These are phyloP conservation scores for Gastrolobium villosum DNA, from an alignment of 306 rosid species.

Conservation along the genomic window DNA sequence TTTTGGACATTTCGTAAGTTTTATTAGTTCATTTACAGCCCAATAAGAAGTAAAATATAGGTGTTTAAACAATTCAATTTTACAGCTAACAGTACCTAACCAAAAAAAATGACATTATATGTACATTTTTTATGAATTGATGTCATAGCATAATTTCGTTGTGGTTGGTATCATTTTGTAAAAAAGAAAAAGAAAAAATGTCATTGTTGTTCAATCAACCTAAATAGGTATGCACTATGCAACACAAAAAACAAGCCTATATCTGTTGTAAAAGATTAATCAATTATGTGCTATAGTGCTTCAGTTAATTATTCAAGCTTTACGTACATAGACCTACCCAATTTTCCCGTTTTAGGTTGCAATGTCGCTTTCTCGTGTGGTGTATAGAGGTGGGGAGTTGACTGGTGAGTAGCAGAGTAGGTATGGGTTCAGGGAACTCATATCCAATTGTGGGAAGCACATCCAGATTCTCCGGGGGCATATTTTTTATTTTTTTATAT, in stretches of 20 bases:
- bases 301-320: not conserved
- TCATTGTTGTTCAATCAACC: not conserved
- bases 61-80: no score
- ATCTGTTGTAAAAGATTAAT: not conserved
- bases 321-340: not conserved
- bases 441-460: not conserved
- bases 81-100: no score
- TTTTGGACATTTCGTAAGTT: no score
- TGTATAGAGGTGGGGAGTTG: not conserved
- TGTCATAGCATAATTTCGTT: not conserved
- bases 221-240: not conserved
- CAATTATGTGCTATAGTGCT: not conserved
- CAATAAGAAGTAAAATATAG: no score
- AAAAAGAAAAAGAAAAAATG: not conserved
- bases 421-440: not conserved
- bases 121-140: no score
- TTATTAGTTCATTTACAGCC: no score
- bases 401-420: not conserved
- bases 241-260: not conserved
- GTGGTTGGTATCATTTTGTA: not conserved
- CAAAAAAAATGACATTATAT: no score
- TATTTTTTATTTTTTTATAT: no score
- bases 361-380: conserved; percentile 25
- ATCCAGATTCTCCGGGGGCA: not conserved
- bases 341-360: not conserved